phyloP scores from a whole-genome alignment of 2,329 filamentous ascomycete species.

The Colletotrichum liaoningense region DNA sequence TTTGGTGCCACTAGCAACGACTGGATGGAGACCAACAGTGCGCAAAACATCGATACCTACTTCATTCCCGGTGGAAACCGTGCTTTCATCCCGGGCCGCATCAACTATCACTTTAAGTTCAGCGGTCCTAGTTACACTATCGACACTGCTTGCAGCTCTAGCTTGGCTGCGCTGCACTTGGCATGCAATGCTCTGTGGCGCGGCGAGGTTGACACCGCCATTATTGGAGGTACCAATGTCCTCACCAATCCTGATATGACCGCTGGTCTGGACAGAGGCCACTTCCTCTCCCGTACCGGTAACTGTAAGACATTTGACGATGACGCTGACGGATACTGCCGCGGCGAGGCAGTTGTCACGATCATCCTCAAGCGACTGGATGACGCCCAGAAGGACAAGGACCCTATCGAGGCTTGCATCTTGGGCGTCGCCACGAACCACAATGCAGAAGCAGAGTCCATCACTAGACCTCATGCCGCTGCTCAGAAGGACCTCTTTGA shows the following conservation, averaged over 20 bases:
- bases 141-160: slow-evolving; percentile 84
- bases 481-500: slow-evolving; percentile 53
- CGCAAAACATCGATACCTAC: slow-evolving; percentile 71
- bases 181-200: slow-evolving; percentile 59
- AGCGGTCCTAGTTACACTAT: slow-evolving; percentile 78
- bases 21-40: slow-evolving; percentile 81
- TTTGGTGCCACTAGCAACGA: slow-evolving; percentile 83
- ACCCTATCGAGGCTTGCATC: slow-evolving; percentile 49
- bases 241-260: slow-evolving; percentile 86
- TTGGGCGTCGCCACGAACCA: slow-evolving; percentile 49
- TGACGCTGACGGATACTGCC: slow-evolving; percentile 58
- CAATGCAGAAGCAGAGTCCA: slow-evolving; percentile 55
- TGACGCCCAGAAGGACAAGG: slow-evolving; percentile 53
- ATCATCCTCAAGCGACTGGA: slow-evolving; percentile 54
- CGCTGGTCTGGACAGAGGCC: slow-evolving; percentile 78
- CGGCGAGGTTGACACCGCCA: slow-evolving; percentile 78
- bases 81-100: slow-evolving; percentile 68
- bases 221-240: slow-evolving; percentile 81
- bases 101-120: slow-evolving; percentile 85
- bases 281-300: slow-evolving; percentile 81
- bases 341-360: slow-evolving; percentile 57
- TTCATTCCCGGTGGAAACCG: slow-evolving; percentile 62
- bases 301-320: slow-evolving; percentile 86
- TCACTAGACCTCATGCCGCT: slow-evolving; percentile 50
- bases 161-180: slow-evolving; percentile 77